These are phyloP conservation scores for Lycium barbarum DNA, from an alignment of 257 asterid genomes.

Conservation along the genomic window DNA sequence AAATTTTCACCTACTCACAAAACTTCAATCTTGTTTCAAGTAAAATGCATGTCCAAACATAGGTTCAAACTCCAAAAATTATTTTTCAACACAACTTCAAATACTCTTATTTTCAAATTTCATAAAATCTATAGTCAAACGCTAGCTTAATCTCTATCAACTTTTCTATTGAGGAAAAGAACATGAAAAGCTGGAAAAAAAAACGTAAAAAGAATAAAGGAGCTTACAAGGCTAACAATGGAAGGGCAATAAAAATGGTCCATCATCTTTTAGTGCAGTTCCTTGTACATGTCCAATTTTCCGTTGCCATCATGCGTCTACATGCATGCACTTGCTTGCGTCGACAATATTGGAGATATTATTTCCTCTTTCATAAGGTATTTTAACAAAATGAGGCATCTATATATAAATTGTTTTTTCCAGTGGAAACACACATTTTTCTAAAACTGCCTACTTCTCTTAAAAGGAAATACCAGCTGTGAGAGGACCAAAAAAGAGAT, in stretches of 20 bases:
- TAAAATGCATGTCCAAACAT: no score
- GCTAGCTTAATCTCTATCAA: neutral
- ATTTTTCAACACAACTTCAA: no score
- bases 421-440: slow-evolving; percentile 19
- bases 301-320: neutral
- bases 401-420: neutral
- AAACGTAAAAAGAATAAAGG: neutral
- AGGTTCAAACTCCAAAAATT: no score
- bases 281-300: slow-evolving; percentile 12
- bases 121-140: no score
- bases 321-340: neutral
- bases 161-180: neutral
- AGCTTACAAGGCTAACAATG: neutral
- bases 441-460: neutral
- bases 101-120: no score
- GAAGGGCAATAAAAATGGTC: neutral
- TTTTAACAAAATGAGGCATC: neutral
- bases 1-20: no score
- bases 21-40: no score
- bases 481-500: neutral
- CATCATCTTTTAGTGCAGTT: slow-evolving; percentile 16
- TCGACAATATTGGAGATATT: slow-evolving; percentile 17
- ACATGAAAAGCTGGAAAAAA: neutral
- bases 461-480: neutral
- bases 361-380: neutral